A percentile compares a stretch with the other conserved stretches of the same genome.
Conservation (phyloP, 139 green algal genomes). For the Micromonas commoda region DNA sequence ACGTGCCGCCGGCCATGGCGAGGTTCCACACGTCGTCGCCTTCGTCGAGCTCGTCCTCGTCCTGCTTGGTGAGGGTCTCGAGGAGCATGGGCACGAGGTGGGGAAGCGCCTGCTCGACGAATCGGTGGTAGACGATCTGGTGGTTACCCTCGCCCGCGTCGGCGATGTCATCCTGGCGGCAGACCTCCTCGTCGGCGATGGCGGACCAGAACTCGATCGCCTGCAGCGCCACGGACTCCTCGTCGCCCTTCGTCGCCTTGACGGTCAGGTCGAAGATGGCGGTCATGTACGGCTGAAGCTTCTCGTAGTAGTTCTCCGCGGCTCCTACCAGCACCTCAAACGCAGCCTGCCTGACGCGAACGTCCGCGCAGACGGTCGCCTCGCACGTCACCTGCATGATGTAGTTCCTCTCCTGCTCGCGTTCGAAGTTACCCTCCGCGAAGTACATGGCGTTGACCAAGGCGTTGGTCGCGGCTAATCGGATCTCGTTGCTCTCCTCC, state of each 20-base stretch:
- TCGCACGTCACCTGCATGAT: conserved; percentile 93
- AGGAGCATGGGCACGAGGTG: conserved; percentile 86
- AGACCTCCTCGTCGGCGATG: conserved; percentile 71
- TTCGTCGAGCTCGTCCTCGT: conserved; percentile 75
- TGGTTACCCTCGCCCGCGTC: conserved; percentile 41
- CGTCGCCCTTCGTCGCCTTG: conserved; percentile 73
- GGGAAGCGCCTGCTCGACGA: conserved; percentile 71
- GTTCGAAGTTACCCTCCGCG: conserved; percentile 89
- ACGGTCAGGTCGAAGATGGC: conserved; percentile 89
- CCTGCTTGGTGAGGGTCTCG: conserved; percentile 93
- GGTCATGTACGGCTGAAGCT: conserved; percentile 86
- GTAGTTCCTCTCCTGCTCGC: conserved; percentile 86
- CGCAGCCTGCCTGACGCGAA: conserved; percentile 54
- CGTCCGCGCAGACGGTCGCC: conserved; percentile 59
- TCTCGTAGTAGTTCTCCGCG: conserved; percentile 80
- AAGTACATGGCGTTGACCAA: conserved; percentile 93
- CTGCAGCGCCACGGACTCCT: conserved; percentile 85
- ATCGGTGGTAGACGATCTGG: conserved; percentile 58
- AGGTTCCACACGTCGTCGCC: conserved; percentile 90
- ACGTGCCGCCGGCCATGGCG: conserved; percentile 80
- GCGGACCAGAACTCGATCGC: conserved; percentile 96
- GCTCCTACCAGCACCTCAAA: conserved; percentile 93
- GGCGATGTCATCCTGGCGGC: conserved; percentile 49
- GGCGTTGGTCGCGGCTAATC: conserved; percentile 78
- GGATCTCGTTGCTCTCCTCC: conserved; percentile 67